Evolutionary conservation across 768 basidiomycete genomes (phyloP).

Genomic region (Amanita thiersii): DNA sequence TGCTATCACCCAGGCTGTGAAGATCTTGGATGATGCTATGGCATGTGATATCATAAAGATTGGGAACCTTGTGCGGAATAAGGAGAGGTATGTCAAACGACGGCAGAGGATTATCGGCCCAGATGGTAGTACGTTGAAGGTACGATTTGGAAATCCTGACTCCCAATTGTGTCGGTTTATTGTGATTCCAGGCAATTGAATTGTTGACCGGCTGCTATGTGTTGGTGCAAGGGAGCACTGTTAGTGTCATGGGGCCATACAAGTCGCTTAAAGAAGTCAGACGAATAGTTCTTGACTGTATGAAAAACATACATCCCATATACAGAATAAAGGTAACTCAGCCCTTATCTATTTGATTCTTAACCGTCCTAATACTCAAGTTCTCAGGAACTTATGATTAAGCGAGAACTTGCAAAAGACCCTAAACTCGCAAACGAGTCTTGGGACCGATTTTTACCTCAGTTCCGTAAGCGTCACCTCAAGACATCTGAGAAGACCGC

Average conservation of each 20-base stretch:
- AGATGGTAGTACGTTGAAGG: constrained; percentile 95
- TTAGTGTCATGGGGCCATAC: constrained; percentile 95
- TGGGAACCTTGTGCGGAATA: constrained; percentile 88
- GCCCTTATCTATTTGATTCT: background rate
- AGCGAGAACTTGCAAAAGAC: constrained; percentile 95
- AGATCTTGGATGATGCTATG: constrained; percentile 81
- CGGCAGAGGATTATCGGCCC: constrained; percentile 96
- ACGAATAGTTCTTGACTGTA: constrained; percentile 94
- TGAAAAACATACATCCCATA: constrained; percentile 99
- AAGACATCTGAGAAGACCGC: constrained; percentile 91
- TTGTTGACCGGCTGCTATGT: constrained; percentile 95
- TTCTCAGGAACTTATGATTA: constrained; percentile 91
- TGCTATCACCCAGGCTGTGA: constrained; percentile 74
- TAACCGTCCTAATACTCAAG: constrained; percentile 2
- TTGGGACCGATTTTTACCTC: constrained; percentile 96
- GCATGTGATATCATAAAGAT: constrained; percentile 99
- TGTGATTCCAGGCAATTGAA: constrained; percentile 74
- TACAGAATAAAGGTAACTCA: constrained; percentile 86
- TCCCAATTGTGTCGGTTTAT: background rate
- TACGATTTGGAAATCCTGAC: constrained; percentile 21
- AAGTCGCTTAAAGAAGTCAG: constrained; percentile 95
- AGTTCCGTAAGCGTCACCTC: constrained; percentile 89
- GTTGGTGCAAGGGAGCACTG: constrained; percentile 95
- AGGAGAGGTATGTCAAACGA: constrained; percentile 93
- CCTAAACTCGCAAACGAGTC: constrained; percentile 89